Conservation (phyloP, 2,329 filamentous ascomycete genomes). For the Endoconidiophora polonica region DNA sequence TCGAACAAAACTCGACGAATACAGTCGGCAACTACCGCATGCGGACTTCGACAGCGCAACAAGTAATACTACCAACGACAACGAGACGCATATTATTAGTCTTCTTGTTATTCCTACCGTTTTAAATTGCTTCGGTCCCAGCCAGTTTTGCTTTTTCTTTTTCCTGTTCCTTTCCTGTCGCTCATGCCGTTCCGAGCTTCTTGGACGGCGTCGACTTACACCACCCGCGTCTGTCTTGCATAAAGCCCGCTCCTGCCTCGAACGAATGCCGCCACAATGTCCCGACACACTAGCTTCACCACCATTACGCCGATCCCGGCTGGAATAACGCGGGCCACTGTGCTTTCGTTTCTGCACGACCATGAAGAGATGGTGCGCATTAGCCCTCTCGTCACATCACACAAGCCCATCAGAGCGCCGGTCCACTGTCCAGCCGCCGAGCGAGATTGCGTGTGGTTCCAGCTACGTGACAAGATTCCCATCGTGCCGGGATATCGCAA, state of each 20-base stretch:
- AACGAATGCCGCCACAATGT: constrained; percentile 32
- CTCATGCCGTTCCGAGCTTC: not conserved
- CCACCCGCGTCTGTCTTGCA: not conserved
- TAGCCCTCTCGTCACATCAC: constrained; percentile 64
- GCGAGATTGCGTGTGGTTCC: constrained; percentile 55
- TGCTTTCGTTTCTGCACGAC: constrained; percentile 58
- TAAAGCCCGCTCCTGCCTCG: not conserved
- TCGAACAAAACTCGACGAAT: too few species aligned
- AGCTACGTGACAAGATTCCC: constrained; percentile 57
- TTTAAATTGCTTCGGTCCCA: too few species aligned
- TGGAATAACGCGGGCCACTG: constrained; percentile 49
- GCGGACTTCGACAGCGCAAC: too few species aligned
- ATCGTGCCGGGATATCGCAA: constrained; percentile 48
- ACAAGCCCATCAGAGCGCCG: constrained; percentile 51
- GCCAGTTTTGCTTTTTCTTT: not conserved
- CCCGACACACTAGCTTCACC: constrained; percentile 56
- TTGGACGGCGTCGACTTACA: not conserved
- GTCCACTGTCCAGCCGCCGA: constrained; percentile 53
- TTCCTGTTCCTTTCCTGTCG: not conserved
- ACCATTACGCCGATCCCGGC: constrained; percentile 62
- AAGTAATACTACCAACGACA: not conserved
- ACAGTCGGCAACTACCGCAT: too few species aligned
- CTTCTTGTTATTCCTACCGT: too few species aligned
- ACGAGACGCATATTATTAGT: too few species aligned
- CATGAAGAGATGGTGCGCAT: constrained; percentile 75